Evolutionary conservation across 805 yeast species (phyloP), one percentile per base, ranked within the genome.

Genomic region (Lipomyces spencermartinsiae): DNA sequence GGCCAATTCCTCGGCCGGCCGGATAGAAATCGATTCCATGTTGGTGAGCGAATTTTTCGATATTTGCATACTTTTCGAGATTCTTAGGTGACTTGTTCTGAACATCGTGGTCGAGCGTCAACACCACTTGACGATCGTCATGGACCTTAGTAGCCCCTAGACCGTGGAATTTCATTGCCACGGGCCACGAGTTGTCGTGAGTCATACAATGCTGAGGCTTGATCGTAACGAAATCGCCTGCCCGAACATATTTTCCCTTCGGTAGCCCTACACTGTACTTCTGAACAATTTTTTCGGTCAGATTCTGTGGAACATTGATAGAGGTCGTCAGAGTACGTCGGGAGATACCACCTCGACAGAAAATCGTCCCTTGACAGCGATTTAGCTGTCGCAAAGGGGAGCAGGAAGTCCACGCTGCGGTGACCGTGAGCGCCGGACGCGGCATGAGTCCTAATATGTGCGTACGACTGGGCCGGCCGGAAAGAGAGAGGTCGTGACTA

Each of bases 111-210:
- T 95, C 99, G 76, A 95, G 84, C 3, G 99, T 94, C 84, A 93
- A 91, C 60, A 95, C 98, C 34, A 95, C 92, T 81, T 95, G 99
- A 69, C 92, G 84, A 77, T 91, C 90, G 77, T 95, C 90, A 73
- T 89, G 86, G 67, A 95, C 91, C 69, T 86, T 83, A 25, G 86
- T 86, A 49, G 98, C 98, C 0, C 99, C 99, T 49, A 95, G 84
- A 5, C 97, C 97, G 88, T 86, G 92, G 82, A 95, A 95, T 81
- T 95, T 95, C 76, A 94, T 84, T 0, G 99, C 99, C 19, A 95
- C 98, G 0, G 99, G 99, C 99, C 99, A 96, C 57, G 98, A 89
- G 80, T 95, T 95, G 80, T 95, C 99, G 79, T 95, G 99, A 16
- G 98, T 92, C 99, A 95, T 95, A 79, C 98, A 96, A 81, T 95